Percentiles rank a stretch among this genome's conserved stretches.
These are phyloP conservation scores for Meyerozyma athensensis DNA, from an alignment of 1,139 yeast genomes.

Conservation along the genomic window DNA sequence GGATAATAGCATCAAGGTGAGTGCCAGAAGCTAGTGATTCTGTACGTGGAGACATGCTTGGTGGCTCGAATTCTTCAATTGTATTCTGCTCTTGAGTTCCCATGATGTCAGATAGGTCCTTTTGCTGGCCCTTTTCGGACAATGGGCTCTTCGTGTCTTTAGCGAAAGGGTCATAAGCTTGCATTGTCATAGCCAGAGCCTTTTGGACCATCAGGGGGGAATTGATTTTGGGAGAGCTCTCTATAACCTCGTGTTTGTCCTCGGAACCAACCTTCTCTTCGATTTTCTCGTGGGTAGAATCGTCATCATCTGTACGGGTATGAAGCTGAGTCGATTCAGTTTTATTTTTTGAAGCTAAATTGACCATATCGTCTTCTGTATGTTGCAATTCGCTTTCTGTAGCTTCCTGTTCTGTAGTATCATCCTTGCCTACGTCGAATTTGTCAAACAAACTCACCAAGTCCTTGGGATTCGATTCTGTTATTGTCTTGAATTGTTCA, in stretches of 20 bases:
- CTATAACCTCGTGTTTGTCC: background rate
- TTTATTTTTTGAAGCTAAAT: background rate
- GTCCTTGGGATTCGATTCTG: constrained; percentile 19
- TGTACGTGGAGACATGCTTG: background rate
- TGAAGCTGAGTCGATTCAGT: background rate
- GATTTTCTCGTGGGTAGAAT: background rate
- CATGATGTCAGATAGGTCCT: constrained; percentile 14
- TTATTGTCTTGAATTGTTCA: constrained; percentile 2
- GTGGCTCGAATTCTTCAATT: background rate
- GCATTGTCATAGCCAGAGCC: constrained; percentile 11
- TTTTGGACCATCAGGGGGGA: background rate
- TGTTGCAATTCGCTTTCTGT: background rate
- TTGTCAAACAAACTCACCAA: constrained; percentile 38
- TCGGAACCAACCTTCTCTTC: background rate
- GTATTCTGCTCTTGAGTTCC: constrained; percentile 14
- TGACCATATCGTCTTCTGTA: too few relatives aligned
- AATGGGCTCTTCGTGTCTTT: constrained; percentile 1
- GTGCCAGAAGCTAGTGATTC: background rate
- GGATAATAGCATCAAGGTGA: background rate
- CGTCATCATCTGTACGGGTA: background rate
- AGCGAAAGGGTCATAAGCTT: constrained; percentile 14
- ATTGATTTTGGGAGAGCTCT: background rate
- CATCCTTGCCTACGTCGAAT: constrained; percentile 26
- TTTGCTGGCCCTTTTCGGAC: constrained; percentile 1
- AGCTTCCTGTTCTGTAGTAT: constrained; percentile 7